These are phyloP conservation scores for Saccharomycopsis schoenii DNA, from an alignment of 805 yeast genomes.

Conservation along the genomic window DNA sequence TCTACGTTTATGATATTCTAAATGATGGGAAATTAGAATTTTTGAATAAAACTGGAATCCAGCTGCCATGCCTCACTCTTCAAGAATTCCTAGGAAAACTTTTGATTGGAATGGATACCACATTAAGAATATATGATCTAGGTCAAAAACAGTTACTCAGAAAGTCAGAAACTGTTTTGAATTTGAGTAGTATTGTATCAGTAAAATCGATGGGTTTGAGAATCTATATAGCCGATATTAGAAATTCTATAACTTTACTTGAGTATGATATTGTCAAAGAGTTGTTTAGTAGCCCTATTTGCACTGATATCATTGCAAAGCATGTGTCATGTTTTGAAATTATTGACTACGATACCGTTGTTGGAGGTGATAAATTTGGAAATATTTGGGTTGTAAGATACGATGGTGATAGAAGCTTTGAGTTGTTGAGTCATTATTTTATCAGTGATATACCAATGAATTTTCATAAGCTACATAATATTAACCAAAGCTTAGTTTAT, in stretches of 20 bases:
- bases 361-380: constrained; percentile 86
- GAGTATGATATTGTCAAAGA: constrained; percentile 35
- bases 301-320: constrained; percentile 60
- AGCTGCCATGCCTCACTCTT: constrained; percentile 39
- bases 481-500: constrained; percentile 49
- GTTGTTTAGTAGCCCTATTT: constrained; percentile 50
- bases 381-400: constrained; percentile 56
- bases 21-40: constrained; percentile 27
- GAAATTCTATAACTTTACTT: constrained; percentile 51
- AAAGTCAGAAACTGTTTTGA: constrained; percentile 43
- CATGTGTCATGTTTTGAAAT: constrained; percentile 50
- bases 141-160: constrained; percentile 75
- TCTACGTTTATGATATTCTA: constrained; percentile 29
- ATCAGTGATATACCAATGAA: constrained; percentile 64
- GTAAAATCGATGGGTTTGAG: constrained; percentile 47
- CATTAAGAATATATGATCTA: constrained; percentile 52
- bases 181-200: constrained; percentile 41
- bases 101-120: constrained; percentile 45
- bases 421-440: constrained; percentile 51
- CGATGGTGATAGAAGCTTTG: constrained; percentile 43
- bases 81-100: constrained; percentile 48
- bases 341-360: constrained; percentile 66
- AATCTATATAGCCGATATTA: constrained; percentile 62
- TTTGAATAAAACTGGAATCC: constrained; percentile 52
- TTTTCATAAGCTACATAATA: constrained; percentile 40